phyloP scores from a whole-genome alignment of 176 grass and related monocot species.

The Carex cristatella region DNA sequence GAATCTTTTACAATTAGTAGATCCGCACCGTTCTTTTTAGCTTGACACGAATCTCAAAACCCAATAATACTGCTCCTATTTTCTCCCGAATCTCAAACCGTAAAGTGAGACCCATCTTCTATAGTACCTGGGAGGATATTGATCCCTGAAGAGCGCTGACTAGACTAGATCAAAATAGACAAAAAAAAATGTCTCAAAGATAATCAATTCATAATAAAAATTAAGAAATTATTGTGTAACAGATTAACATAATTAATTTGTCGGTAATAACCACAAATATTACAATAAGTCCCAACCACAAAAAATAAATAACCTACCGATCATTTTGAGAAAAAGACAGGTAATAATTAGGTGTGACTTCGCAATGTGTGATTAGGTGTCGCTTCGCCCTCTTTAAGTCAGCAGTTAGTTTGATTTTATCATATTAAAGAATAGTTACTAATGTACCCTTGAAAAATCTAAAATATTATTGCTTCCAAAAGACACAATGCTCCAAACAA shows the following conservation, averaged over 20 bases:
- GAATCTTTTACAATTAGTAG: too few species aligned
- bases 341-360: conserved; percentile 9
- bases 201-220: not conserved
- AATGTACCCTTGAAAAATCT: not conserved
- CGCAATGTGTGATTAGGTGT: conserved; percentile 13
- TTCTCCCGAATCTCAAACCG: too few species aligned
- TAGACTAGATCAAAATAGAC: not conserved
- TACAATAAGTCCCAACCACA: conserved; percentile 10
- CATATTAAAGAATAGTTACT: too few species aligned
- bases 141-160: not conserved
- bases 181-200: not conserved
- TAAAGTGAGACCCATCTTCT: too few species aligned
- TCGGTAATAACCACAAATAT: not conserved
- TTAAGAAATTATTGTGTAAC: not conserved
- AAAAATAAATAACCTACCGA: not conserved
- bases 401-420: not conserved
- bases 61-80: too few species aligned
- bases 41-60: too few species aligned
- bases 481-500: not conserved
- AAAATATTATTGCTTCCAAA: not conserved
- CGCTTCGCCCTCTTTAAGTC: not conserved
- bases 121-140: too few species aligned
- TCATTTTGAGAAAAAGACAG: conserved; percentile 3
- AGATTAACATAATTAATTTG: not conserved
- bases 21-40: too few species aligned